phyloP scores from a whole-genome alignment of 768 basidiomycete genomes.

The Pluteus cervinus region DNA sequence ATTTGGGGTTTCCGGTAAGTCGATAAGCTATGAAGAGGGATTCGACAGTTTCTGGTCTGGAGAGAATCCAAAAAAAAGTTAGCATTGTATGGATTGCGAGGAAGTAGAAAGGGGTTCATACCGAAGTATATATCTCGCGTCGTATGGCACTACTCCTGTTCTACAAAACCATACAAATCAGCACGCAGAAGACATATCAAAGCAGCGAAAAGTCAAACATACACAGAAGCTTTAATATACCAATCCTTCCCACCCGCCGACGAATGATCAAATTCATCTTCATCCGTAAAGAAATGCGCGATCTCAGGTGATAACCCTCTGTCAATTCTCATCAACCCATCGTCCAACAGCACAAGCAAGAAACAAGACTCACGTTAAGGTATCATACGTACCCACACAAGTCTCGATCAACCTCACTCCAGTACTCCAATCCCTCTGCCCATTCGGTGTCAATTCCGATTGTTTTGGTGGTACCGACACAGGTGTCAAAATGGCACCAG shows the following conservation, averaged over 20 bases:
- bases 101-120: conserved; percentile 18
- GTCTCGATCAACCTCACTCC: conserved; percentile 83
- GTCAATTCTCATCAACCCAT: background rate
- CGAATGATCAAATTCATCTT: conserved; percentile 34
- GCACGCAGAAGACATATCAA: background rate
- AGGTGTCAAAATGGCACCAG: conserved; percentile 39
- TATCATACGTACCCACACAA: conserved; percentile 81
- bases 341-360: background rate
- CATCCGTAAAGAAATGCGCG: conserved; percentile 70
- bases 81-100: background rate
- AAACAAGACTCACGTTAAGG: conserved; percentile 59
- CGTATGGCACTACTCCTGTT: conserved; percentile 43
- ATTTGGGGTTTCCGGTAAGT: conserved; percentile 75
- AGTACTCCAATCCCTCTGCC: conserved; percentile 75
- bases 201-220: background rate
- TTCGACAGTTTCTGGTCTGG: conserved; percentile 87
- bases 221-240: conserved; percentile 76
- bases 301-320: conserved; percentile 89
- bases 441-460: conserved; percentile 50
- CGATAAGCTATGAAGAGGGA: conserved; percentile 90
- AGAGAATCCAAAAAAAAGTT: background rate
- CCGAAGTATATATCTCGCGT: conserved; percentile 91
- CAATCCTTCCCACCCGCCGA: conserved; percentile 57
- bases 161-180: conserved; percentile 2
- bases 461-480: conserved; percentile 64